phyloP scores from a whole-genome alignment of 2,329 filamentous ascomycete species.

The Lachnellula suecica region DNA sequence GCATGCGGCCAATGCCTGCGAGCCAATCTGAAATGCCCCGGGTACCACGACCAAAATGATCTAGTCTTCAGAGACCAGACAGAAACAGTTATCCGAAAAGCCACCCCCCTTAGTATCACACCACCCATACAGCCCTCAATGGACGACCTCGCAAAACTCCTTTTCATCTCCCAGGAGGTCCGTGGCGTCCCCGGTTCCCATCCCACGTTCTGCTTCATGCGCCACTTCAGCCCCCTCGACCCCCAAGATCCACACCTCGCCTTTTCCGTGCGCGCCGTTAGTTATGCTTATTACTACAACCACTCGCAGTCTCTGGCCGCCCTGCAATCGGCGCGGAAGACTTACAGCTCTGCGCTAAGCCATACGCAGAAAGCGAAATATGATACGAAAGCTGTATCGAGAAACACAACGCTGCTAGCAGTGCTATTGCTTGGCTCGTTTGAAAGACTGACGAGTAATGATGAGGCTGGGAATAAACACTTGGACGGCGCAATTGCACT shows the following conservation, averaged over 20 bases:
- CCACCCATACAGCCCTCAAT: neutral
- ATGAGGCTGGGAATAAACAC: neutral
- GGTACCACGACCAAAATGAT: neutral
- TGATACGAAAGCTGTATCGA: neutral
- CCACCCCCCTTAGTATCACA: neutral
- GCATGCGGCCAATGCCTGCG: conserved; percentile 3
- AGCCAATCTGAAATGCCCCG: conserved; percentile 1
- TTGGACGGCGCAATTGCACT: neutral
- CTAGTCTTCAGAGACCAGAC: conserved; percentile 4
- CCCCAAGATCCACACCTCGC: neutral
- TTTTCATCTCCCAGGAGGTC: neutral
- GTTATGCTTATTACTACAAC: neutral
- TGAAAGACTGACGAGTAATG: neutral
- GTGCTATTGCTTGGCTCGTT: neutral
- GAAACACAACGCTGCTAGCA: neutral
- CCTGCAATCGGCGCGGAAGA: neutral
- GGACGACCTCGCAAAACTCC: neutral
- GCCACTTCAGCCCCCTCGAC: neutral
- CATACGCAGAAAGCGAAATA: neutral
- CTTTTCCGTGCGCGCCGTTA: neutral
- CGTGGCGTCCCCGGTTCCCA: neutral
- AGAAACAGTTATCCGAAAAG: neutral
- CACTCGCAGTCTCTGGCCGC: neutral
- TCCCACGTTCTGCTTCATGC: neutral
- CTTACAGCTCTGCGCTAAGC: neutral